Evolutionary conservation across 2,329 filamentous ascomycete genomes (phyloP), one percentile per base, ranked within the genome.

Genomic region (Cercospora berteroae): DNA sequence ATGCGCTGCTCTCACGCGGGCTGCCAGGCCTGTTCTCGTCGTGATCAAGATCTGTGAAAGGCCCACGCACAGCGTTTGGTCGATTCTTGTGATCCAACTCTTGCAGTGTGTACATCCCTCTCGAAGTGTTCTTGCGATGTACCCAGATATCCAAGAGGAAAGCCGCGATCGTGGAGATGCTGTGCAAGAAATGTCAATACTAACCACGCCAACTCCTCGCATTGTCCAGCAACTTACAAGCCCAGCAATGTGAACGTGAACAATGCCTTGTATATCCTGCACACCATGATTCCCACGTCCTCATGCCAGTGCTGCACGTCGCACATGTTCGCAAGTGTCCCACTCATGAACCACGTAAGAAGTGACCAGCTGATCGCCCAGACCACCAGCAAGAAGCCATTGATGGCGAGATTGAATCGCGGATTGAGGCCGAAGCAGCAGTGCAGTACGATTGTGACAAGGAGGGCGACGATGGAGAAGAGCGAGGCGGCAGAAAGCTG

Each of bases 241-340:
- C 83, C 85, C 31, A 84, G 69, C 29, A 86, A 72, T 4, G 82
- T 80, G 74, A 88, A 88, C 33, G 82, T 78, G 76, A 87, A 88
- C n/a, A 88, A 77, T 10, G 84, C 82, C 76, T 88, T 88, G 81
- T 88, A 89, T 65, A 82, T 79, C 63, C 83, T 77, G 74, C 86
- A 88, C 57, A 88, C 81, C 75, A 82, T 81, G 64, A 88, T 82
- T 3, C 86, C 87, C 2, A 81, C 80, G 1, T 82, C 80, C 36
- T 82, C 83, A n/a, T 81, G 81, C 86, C 86, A 88, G 74, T 68
- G 66, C 16, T 65, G 44, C 13, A 65, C 50, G 23, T 70, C 68
- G 78, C 86, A 88, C 67, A 81, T 79, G 66, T 85, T 82, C 7
- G 79, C 74, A 63, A 89, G 77, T 0, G 86, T 88, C 60, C 80